Conservation (phyloP, 352 stramenopile genomes). For the Phytophthora litchii region DNA sequence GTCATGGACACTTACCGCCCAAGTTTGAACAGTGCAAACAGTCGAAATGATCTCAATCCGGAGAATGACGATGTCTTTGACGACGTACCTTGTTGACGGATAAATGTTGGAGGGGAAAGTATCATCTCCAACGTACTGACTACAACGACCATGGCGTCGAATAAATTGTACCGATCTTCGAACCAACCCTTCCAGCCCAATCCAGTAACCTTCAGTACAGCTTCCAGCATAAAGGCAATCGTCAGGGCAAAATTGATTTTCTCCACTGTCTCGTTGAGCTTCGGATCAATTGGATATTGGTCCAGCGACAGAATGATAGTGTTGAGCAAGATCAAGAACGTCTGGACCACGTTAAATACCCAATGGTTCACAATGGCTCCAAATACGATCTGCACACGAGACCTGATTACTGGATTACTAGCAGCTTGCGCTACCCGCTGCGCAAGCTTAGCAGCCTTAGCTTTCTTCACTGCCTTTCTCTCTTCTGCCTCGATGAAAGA, state of each 20-base stretch:
- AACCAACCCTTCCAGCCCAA: slow-evolving; percentile 62
- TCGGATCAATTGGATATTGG: slow-evolving; percentile 64
- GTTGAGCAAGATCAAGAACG: slow-evolving; percentile 81
- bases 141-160: slow-evolving; percentile 71
- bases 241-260: slow-evolving; percentile 68
- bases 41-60: slow-evolving; percentile 82
- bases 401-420: slow-evolving; percentile 9
- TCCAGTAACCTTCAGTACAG: slow-evolving; percentile 75
- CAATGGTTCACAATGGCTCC: slow-evolving; percentile 48
- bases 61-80: slow-evolving; percentile 57
- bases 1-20: slow-evolving; percentile 41
- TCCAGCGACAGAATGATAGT: slow-evolving; percentile 85
- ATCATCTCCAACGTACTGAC: slow-evolving; percentile 46
- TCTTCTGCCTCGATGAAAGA: slow-evolving; percentile 68
- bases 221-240: slow-evolving; percentile 57
- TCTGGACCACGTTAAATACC: slow-evolving; percentile 60
- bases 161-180: slow-evolving; percentile 77
- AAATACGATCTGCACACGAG: slow-evolving; percentile 21
- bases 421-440: slow-evolving; percentile 6
- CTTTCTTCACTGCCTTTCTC: slow-evolving; percentile 37
- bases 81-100: slow-evolving; percentile 19
- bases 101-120: slow-evolving; percentile 51
- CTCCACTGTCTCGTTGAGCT: slow-evolving; percentile 49
- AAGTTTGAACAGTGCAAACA: slow-evolving; percentile 93
- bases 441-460: slow-evolving; percentile 27